phyloP scores from a whole-genome alignment of 208 protist genomes.

The Phytomonas sp. region DNA sequence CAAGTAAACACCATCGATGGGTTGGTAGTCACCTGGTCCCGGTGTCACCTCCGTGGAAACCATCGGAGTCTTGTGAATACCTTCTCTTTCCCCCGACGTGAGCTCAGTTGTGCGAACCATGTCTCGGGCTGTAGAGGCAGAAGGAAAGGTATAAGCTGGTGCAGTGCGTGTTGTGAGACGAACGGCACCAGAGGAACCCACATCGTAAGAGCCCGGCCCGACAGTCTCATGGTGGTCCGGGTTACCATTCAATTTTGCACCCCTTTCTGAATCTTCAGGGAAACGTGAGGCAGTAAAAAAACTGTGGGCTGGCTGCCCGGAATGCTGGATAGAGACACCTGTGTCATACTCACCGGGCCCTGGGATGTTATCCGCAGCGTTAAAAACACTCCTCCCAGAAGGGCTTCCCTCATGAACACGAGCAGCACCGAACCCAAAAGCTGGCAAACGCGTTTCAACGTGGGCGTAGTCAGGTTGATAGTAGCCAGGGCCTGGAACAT shows the following conservation, averaged over 20 bases:
- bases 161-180: constrained; percentile 11
- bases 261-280: not conserved
- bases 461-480: constrained; percentile 24
- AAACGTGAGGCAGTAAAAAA: constrained; percentile 15
- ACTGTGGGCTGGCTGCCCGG: constrained; percentile 8
- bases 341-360: constrained; percentile 18
- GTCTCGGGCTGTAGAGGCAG: constrained; percentile 2
- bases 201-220: constrained; percentile 47
- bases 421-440: constrained; percentile 16
- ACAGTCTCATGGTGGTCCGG: constrained; percentile 8
- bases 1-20: not conserved
- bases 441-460: constrained; percentile 12
- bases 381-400: not conserved
- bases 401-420: not conserved
- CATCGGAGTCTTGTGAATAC: not conserved
- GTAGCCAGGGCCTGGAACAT: constrained; percentile 20
- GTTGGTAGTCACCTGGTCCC: constrained; percentile 5
- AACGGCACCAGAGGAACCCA: constrained; percentile 5
- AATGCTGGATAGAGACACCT: not conserved
- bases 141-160: constrained; percentile 16
- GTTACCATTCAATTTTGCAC: not conserved
- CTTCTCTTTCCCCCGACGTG: not conserved
- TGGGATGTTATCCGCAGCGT: constrained; percentile 5
- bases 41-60: not conserved
- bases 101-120: constrained; percentile 1